Base-by-base conservation (phyloP, 1,139 yeast genomes). In the Taphrina communis region DNA sequence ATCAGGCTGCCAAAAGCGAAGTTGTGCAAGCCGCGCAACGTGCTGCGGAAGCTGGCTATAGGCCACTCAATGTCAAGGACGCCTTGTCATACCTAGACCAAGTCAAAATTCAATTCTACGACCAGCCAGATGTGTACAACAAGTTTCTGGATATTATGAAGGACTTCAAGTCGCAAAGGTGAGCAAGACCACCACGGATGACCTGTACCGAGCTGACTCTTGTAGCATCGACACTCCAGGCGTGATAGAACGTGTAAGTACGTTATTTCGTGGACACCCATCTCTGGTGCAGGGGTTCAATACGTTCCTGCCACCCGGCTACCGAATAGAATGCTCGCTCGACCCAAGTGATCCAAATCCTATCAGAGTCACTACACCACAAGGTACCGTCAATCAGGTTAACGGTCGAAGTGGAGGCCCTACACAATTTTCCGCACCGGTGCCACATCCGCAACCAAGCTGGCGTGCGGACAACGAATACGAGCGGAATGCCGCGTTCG, bases 111-210 rank as follows among this genome's bases (percentile, higher is more conserved):
- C 98, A 93, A 78, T 94, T 94, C 79, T 89, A 86, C 78, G 85
- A 87, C 73, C 96, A 94, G 79, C 96, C 98, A 0, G 97, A 93
- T 76, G 97, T 95, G 65, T 94, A 95, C 82, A 95, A 94, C 78
- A 93, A 90, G 77, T 94, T 94, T 76, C 84, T 94, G 76, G 99
- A 95, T 77, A 94, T 94, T 72, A 94, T 94, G 99, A 94, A 94
- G 80, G 99, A 95, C 77, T 95, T 95, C 82, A 94, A 95, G 81
- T 89, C 96, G 63, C 97, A 93, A 80, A 86, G 86, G 82, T 84
- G 79, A 72, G 85, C 82, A 69, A 71, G 6, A 35, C 14, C n/a
- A 11, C 36, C 19, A 12, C 7, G 42, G 5, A 48, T 36, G 41
- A 42, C 35, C 61, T 36, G 12, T 12, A 36, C 44, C n/a, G 31